phyloP scores from a whole-genome alignment of 495 filamentous ascomycete genomes.

The Saxispiralis lemnorum region DNA sequence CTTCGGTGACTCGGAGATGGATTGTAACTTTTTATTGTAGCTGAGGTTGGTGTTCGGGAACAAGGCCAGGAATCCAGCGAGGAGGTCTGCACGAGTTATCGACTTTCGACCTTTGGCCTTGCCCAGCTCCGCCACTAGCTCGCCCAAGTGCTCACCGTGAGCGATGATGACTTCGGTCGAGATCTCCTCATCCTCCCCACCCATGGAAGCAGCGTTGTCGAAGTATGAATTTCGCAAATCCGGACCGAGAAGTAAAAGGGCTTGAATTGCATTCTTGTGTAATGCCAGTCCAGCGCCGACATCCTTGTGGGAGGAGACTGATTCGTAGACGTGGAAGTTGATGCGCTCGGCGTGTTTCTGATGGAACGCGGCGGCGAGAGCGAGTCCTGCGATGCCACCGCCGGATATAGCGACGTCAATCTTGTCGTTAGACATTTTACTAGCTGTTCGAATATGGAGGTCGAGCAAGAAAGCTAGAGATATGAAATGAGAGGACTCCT shows the following conservation, averaged over 20 bases:
- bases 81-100: slow-evolving; percentile 7
- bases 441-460: too few relatives aligned
- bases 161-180: slow-evolving; percentile 11
- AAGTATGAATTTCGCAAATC: slow-evolving; percentile 10
- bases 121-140: slow-evolving; percentile 10
- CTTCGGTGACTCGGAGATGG: not conserved
- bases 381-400: slow-evolving; percentile 13
- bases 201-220: slow-evolving; percentile 7
- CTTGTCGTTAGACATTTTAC: not conserved
- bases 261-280: slow-evolving; percentile 12
- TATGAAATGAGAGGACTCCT: too few relatives aligned
- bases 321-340: slow-evolving; percentile 14
- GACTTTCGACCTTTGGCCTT: slow-evolving; percentile 11
- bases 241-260: slow-evolving; percentile 9
- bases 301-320: slow-evolving; percentile 9
- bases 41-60: slow-evolving; percentile 9
- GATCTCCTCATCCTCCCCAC: slow-evolving; percentile 7
- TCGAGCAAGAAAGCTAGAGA: too few relatives aligned
- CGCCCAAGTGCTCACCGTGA: slow-evolving; percentile 7
- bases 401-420: slow-evolving; percentile 12
- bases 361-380: slow-evolving; percentile 9
- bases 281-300: slow-evolving; percentile 13
- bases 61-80: slow-evolving; percentile 11
- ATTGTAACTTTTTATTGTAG: slow-evolving; percentile 10
- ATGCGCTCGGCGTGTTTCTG: slow-evolving; percentile 6